phyloP scores from a whole-genome alignment of 2,329 filamentous ascomycete genomes.

The Huntiella bhutanensis region DNA sequence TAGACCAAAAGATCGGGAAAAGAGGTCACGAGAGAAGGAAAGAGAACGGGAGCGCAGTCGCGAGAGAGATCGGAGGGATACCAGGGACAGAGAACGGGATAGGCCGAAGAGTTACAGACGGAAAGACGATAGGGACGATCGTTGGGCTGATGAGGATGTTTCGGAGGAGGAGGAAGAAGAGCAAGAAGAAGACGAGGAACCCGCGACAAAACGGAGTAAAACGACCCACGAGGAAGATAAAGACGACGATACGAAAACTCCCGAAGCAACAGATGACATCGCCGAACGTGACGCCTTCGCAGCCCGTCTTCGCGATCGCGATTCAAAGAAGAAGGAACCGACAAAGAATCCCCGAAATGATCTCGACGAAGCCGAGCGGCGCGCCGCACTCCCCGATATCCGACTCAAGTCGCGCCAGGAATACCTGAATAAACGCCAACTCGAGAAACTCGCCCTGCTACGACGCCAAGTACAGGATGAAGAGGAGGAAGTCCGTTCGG shows the following conservation, averaged over 20 bases:
- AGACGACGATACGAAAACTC: not conserved
- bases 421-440: conserved; percentile 83
- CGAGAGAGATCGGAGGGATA: not conserved
- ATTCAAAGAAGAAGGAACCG: conserved; percentile 47
- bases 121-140: conserved; percentile 46
- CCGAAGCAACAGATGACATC: conserved; percentile 37
- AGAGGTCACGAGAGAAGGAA: no score
- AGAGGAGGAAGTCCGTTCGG: conserved; percentile 58
- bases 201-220: conserved; percentile 52
- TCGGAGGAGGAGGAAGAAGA: conserved; percentile 18
- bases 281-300: conserved; percentile 65
- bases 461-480: conserved; percentile 84
- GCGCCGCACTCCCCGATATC: conserved; percentile 59
- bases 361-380: conserved; percentile 41
- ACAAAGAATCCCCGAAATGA: conserved; percentile 31
- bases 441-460: conserved; percentile 68
- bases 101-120: conserved; percentile 13
- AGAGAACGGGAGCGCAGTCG: no score
- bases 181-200: conserved; percentile 33
- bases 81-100: not conserved
- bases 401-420: conserved; percentile 73
- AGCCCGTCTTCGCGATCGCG: conserved; percentile 53
- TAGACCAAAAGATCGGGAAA: not conserved
- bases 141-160: conserved; percentile 65
- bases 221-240: conserved; percentile 31